These are phyloP conservation scores for Populus hybrid DNA, from an alignment of 441 rosid species.

Conservation along the genomic window DNA sequence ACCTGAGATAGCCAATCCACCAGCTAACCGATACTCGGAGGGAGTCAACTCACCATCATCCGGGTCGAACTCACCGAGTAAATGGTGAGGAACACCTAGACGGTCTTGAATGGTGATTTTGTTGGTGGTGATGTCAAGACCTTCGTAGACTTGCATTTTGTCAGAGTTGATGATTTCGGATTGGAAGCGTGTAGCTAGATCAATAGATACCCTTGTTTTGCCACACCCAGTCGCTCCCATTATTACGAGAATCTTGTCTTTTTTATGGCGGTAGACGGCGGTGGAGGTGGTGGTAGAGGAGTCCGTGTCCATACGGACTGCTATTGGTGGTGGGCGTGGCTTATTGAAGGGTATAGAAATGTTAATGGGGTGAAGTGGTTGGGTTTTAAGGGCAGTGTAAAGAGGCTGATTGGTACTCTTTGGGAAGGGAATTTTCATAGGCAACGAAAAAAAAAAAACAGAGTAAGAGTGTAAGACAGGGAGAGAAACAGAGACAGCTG, in stretches of 20 bases:
- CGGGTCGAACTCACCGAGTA: slow-evolving; percentile 52
- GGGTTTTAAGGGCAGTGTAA: not conserved
- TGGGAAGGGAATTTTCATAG: slow-evolving; percentile 4
- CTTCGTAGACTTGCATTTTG: slow-evolving; percentile 75
- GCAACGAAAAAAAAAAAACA: not conserved
- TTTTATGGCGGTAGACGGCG: slow-evolving; percentile 5
- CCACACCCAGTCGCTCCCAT: slow-evolving; percentile 96
- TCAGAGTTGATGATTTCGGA: slow-evolving; percentile 77
- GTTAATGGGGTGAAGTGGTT: not conserved
- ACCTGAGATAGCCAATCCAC: slow-evolving; percentile 35
- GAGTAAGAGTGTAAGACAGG: not conserved
- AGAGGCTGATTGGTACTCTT: not conserved
- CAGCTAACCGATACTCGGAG: slow-evolving; percentile 47
- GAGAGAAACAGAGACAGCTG: not conserved
- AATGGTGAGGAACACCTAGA: slow-evolving; percentile 60
- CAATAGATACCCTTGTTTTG: slow-evolving; percentile 71
- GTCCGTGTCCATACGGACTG: slow-evolving; percentile 34
- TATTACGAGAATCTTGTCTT: slow-evolving; percentile 61
- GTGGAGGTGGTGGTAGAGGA: slow-evolving; percentile 2
- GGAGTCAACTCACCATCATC: slow-evolving; percentile 50
- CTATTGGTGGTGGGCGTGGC: slow-evolving; percentile 1
- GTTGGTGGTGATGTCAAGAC: slow-evolving; percentile 80
- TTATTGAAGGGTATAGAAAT: not conserved
- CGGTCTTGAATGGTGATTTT: slow-evolving; percentile 59
- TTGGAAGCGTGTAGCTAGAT: slow-evolving; percentile 50